A percentile compares a stretch with the other conserved stretches of the same genome.
Evolutionary conservation across 1,139 yeast species (phyloP).

Genomic region (Candida sp.): DNA sequence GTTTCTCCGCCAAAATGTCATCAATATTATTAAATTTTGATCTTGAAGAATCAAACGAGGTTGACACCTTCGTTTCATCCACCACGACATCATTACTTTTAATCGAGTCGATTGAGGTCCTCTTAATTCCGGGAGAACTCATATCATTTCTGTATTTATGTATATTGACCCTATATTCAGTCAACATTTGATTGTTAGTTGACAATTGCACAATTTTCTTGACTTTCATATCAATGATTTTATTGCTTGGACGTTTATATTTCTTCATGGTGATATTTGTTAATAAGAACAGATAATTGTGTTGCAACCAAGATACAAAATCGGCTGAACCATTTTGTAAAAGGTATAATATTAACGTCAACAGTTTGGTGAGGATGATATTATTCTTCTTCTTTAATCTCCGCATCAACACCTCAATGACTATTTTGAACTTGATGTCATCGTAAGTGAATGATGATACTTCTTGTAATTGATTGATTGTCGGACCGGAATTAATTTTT

Average conservation of each 20-base stretch:
- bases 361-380: no score
- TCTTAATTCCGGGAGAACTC: constrained; percentile 32
- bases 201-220: constrained; percentile 24
- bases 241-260: constrained; percentile 12
- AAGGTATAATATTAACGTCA: constrained; percentile 33
- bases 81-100: not conserved
- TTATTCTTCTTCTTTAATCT: constrained; percentile 9
- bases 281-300: no score
- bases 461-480: constrained; percentile 33
- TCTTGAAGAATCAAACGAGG: no score
- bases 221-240: constrained; percentile 15
- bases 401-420: constrained; percentile 13
- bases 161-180: constrained; percentile 32
- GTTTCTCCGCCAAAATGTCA: no score
- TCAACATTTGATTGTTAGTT: constrained; percentile 21
- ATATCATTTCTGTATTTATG: constrained; percentile 38
- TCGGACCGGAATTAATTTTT: constrained; percentile 24
- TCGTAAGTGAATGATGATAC: constrained; percentile 26
- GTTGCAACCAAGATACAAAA: constrained; percentile 28
- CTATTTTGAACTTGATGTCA: constrained; percentile 13
- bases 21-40: no score
- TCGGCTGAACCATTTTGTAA: constrained; percentile 36
- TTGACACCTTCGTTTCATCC: no score
- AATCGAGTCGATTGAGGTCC: constrained; percentile 10
- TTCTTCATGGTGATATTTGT: no score